phyloP scores from a whole-genome alignment of 371 early-diverging fungal genomes.

The Mucor saturninus region DNA sequence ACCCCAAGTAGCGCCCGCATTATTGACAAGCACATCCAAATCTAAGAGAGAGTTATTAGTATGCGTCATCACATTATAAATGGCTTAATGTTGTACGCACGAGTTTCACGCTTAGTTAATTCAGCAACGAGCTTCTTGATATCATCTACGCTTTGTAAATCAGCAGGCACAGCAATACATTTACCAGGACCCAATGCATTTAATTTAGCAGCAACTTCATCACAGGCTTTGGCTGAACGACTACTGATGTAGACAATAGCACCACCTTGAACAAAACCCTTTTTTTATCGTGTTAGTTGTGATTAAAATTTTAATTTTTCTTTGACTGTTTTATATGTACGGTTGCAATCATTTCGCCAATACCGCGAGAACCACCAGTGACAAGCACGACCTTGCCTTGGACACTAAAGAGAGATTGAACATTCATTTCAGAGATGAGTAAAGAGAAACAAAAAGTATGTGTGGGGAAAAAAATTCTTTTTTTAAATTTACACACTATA shows the following conservation, averaged over 20 bases:
- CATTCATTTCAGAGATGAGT: slow-evolving; percentile 44
- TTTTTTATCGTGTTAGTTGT: neutral
- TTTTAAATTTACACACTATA: too few species aligned
- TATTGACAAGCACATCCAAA: slow-evolving; percentile 86
- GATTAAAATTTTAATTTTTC: slow-evolving; percentile 3
- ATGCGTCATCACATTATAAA: neutral
- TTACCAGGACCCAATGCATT: slow-evolving; percentile 68
- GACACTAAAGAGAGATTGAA: slow-evolving; percentile 72
- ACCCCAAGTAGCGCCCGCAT: slow-evolving; percentile 85
- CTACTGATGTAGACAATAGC: slow-evolving; percentile 80
- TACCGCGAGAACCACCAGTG: slow-evolving; percentile 88
- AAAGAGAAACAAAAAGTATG: neutral
- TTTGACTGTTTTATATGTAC: slow-evolving; percentile 15
- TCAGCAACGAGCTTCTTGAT: slow-evolving; percentile 63
- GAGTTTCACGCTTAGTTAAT: slow-evolving; percentile 63
- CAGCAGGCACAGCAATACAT: slow-evolving; percentile 79
- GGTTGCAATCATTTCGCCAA: slow-evolving; percentile 76
- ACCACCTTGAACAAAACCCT: slow-evolving; percentile 77
- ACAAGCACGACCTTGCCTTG: slow-evolving; percentile 89
- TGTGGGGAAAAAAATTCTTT: neutral
- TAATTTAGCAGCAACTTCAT: slow-evolving; percentile 66
- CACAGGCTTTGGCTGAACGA: slow-evolving; percentile 67
- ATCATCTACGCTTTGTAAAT: slow-evolving; percentile 72
- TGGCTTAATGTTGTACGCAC: slow-evolving; percentile 28
- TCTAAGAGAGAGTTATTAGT: slow-evolving; percentile 37